phyloP scores from a whole-genome alignment of 345 rosid species.

The Combretum micranthum region DNA sequence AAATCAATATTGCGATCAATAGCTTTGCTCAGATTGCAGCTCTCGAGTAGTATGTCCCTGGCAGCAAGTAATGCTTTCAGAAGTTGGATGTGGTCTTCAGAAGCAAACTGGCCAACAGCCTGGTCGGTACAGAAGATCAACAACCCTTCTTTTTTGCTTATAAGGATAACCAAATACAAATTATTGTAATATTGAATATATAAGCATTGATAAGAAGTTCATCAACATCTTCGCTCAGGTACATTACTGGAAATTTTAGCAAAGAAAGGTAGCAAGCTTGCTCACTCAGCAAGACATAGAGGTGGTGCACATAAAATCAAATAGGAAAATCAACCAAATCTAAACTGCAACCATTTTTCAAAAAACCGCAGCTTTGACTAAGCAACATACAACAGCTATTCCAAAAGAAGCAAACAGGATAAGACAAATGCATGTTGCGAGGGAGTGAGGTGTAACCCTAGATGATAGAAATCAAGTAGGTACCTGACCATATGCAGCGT shows the following conservation, averaged over 20 bases:
- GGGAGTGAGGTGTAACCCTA: constrained; percentile 1
- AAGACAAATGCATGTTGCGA: constrained; percentile 1
- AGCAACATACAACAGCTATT: no score
- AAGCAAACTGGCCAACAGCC: constrained; percentile 40
- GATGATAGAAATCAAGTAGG: constrained; percentile 10
- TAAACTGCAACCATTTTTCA: no score
- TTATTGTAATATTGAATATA: not conserved
- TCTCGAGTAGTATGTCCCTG: constrained; percentile 57
- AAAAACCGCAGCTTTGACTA: no score
- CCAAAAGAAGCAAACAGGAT: not conserved
- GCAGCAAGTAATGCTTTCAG: constrained; percentile 67
- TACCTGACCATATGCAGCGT: constrained; percentile 49
- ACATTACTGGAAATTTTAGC: not conserved
- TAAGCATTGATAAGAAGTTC: not conserved
- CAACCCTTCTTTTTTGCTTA: not conserved
- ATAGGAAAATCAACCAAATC: no score
- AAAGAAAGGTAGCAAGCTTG: no score
- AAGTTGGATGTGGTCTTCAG: constrained; percentile 38
- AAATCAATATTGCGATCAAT: constrained; percentile 43
- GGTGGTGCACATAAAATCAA: no score
- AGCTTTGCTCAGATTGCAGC: constrained; percentile 55
- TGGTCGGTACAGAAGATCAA: constrained; percentile 10
- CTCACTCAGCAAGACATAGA: no score
- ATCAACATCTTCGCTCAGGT: not conserved
- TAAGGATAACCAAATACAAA: not conserved